phyloP scores from a whole-genome alignment of 1,139 yeast genomes.

The Blastobotrys petasosporus region DNA sequence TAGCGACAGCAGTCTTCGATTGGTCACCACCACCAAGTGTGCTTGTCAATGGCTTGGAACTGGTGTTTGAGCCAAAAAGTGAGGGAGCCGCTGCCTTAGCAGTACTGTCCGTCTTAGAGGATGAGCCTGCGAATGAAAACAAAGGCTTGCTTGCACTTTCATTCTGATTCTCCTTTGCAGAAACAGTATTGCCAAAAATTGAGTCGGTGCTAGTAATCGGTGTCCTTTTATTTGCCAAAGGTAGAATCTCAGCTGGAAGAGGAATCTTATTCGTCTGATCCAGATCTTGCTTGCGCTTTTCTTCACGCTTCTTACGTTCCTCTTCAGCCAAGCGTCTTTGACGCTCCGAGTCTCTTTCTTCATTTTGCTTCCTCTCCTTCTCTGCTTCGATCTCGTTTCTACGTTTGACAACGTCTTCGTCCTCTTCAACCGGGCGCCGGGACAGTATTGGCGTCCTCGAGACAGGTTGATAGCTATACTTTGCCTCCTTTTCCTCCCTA shows the following conservation, averaged over 20 bases:
- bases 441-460: background rate
- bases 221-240: slow-evolving; percentile 2
- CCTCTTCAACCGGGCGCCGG: slow-evolving; percentile 7
- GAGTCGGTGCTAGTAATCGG: background rate
- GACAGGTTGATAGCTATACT: slow-evolving; percentile 5
- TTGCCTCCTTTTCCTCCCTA: slow-evolving; percentile 5
- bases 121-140: slow-evolving; percentile 4
- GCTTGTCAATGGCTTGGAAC: background rate
- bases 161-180: background rate
- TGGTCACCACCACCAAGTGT: background rate
- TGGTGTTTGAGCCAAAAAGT: background rate
- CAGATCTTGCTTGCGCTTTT: background rate
- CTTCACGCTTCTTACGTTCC: slow-evolving; percentile 8
- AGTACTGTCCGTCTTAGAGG: background rate
- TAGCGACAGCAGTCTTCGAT: background rate
- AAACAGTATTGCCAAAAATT: background rate
- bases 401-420: slow-evolving; percentile 11
- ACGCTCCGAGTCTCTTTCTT: background rate
- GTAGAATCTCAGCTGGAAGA: slow-evolving; percentile 1
- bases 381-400: slow-evolving; percentile 10
- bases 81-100: background rate
- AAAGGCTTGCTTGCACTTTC: background rate
- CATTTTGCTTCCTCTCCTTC: background rate
- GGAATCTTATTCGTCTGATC: slow-evolving; percentile 7
- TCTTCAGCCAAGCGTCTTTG: background rate